A percentile compares a stretch with the other conserved stretches of the same genome.
These are phyloP conservation scores for Gossypium schwendimanii DNA, from an alignment of 441 rosid species.

Conservation along the genomic window DNA sequence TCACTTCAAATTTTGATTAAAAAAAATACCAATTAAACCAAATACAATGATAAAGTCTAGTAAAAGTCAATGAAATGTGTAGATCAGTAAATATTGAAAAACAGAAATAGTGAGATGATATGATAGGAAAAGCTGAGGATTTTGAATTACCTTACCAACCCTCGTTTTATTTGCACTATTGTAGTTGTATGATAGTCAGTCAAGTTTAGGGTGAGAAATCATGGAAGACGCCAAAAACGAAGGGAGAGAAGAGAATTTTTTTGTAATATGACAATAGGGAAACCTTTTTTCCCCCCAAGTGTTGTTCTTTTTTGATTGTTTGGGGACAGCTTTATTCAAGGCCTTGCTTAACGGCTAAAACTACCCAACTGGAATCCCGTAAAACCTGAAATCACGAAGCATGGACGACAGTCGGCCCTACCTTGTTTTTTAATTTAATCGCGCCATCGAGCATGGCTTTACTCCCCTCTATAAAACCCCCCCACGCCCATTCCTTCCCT, in stretches of 20 bases:
- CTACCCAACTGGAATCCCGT: conserved; percentile 35
- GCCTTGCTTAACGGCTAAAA: conserved; percentile 34
- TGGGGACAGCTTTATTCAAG: background rate
- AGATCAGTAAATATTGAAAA: no score
- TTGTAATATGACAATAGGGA: background rate
- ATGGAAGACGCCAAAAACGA: background rate
- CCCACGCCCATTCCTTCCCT: background rate
- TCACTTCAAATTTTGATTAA: no score
- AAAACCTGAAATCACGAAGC: conserved; percentile 39
- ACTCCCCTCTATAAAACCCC: conserved; percentile 26
- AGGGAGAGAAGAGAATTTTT: background rate
- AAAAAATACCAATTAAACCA: no score
- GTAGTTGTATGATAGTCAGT: background rate
- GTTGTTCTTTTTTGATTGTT: conserved; percentile 13
- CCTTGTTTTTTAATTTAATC: conserved; percentile 20
- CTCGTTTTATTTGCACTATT: no score
- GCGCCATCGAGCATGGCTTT: conserved; percentile 21
- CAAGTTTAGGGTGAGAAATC: background rate
- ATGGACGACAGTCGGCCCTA: conserved; percentile 18
- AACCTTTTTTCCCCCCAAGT: background rate
- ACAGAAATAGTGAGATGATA: no score
- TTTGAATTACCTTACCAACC: no score
- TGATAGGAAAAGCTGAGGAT: no score
- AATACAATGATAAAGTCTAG: no score
- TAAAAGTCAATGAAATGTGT: no score